Percentiles rank a stretch among this genome's conserved stretches.
phyloP scores from a whole-genome alignment of 257 asterid species.

The Solanum dulcamara region DNA sequence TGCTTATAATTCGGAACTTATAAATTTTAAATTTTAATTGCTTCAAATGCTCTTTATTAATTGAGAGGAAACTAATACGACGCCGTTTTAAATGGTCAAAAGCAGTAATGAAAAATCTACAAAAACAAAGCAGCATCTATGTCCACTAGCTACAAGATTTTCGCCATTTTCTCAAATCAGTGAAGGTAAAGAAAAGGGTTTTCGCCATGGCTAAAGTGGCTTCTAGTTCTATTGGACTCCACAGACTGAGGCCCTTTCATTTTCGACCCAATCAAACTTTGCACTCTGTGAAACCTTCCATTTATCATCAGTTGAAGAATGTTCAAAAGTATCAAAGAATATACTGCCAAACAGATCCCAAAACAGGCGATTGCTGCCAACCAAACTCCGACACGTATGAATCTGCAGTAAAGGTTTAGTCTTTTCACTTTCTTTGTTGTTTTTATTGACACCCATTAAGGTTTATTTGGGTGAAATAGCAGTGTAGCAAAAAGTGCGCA shows the following conservation, averaged over 20 bases:
- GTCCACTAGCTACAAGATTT: not conserved
- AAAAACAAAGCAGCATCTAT: not conserved
- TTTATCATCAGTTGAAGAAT: conserved; percentile 13
- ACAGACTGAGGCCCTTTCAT: conserved; percentile 18
- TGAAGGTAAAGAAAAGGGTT: not conserved
- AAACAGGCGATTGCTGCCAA: conserved; percentile 27
- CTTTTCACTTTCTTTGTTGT: not conserved
- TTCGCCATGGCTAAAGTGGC: conserved; percentile 59
- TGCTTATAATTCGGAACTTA: not conserved
- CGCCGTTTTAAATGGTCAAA: not conserved
- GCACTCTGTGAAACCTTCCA: conserved; percentile 13
- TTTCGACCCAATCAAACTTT: conserved; percentile 14
- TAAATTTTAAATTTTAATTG: not conserved
- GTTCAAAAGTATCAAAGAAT: conserved; percentile 18
- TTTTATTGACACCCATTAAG: not conserved
- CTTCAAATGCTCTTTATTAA: not conserved
- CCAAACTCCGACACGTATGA: conserved; percentile 7
- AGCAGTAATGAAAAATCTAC: not conserved
- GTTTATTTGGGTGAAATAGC: not conserved
- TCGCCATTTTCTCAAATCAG: not conserved
- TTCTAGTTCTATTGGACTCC: conserved; percentile 37
- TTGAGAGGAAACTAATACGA: not conserved
- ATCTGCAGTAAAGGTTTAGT: conserved; percentile 4
- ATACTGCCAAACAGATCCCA: conserved; percentile 27
- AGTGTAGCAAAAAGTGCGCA: not conserved